Evolutionary conservation across 257 asterid species (phyloP).

Genomic region (Solanum peruvianum): DNA sequence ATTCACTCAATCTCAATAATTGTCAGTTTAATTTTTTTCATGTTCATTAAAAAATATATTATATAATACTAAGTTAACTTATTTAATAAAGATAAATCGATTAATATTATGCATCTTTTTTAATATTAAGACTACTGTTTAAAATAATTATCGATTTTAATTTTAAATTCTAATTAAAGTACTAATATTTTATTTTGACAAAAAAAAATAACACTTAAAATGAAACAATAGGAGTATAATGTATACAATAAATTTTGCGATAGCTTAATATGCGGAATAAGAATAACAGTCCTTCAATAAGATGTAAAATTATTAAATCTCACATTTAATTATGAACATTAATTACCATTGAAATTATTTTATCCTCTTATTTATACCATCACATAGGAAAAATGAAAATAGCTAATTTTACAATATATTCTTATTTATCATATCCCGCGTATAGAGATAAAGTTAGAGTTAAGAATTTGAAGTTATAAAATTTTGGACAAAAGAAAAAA

Average conservation of each 20-base stretch:
- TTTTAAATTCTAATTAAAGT: background rate
- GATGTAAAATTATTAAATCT: background rate
- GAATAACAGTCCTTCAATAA: background rate
- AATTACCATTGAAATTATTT: background rate
- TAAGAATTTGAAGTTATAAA: too few relatives aligned
- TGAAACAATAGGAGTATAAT: background rate
- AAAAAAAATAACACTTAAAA: background rate
- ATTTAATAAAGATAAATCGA: background rate
- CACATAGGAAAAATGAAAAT: too few relatives aligned
- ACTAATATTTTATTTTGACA: background rate
- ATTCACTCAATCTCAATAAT: background rate
- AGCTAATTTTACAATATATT: too few relatives aligned
- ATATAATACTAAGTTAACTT: background rate
- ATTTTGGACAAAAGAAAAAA: too few relatives aligned
- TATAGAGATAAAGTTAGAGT: fast-evolving
- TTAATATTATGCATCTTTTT: background rate
- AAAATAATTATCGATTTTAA: background rate
- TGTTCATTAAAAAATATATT: background rate
- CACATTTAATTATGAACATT: background rate
- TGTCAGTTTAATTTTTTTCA: too few relatives aligned
- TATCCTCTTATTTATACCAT: background rate
- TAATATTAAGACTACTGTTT: background rate
- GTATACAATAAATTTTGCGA: background rate
- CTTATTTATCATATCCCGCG: too few relatives aligned
- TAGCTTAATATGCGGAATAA: background rate